Evolutionary conservation across 495 filamentous ascomycete genomes (phyloP).

Genomic region (Hypomontagnella monticulosa): DNA sequence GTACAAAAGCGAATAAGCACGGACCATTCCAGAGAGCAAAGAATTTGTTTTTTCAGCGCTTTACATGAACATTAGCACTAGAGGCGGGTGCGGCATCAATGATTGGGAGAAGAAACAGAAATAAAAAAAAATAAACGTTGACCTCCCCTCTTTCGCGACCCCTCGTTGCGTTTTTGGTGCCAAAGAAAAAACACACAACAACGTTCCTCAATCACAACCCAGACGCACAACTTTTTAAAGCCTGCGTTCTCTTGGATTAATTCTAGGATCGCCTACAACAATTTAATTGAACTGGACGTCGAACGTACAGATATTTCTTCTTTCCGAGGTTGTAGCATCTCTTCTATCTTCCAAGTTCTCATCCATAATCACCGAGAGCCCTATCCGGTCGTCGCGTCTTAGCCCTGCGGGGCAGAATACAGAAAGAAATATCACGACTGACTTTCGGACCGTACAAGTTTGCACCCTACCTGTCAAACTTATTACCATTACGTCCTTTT

Average conservation of each 20-base stretch:
- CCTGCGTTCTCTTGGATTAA: conserved; percentile 11
- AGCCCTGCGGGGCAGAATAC: conserved; percentile 44
- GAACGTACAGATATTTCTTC: neutral
- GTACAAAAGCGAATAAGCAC: conserved; percentile 1
- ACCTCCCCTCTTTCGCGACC: conserved; percentile 41
- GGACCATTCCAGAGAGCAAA: neutral
- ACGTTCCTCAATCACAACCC: conserved; percentile 3
- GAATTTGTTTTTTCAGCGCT: conserved; percentile 1
- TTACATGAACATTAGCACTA: no score
- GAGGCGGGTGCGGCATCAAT: neutral
- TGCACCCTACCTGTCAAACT: neutral
- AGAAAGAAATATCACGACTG: conserved; percentile 9
- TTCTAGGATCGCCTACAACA: conserved; percentile 12
- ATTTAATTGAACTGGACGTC: conserved; percentile 1
- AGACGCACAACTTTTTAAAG: neutral
- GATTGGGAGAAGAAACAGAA: conserved; percentile 17
- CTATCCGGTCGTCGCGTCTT: conserved; percentile 29
- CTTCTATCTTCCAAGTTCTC: neutral
- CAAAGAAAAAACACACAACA: conserved; percentile 29
- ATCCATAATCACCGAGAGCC: conserved; percentile 4
- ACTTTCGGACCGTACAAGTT: conserved; percentile 7
- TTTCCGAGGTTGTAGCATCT: conserved; percentile 2
- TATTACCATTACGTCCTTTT: neutral
- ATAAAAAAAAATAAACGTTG: conserved; percentile 34
- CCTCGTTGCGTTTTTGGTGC: conserved; percentile 30